Evolutionary conservation across 805 yeast genomes (phyloP), one percentile per base, ranked within the genome.

Genomic region (Saturnispora galanensis): DNA sequence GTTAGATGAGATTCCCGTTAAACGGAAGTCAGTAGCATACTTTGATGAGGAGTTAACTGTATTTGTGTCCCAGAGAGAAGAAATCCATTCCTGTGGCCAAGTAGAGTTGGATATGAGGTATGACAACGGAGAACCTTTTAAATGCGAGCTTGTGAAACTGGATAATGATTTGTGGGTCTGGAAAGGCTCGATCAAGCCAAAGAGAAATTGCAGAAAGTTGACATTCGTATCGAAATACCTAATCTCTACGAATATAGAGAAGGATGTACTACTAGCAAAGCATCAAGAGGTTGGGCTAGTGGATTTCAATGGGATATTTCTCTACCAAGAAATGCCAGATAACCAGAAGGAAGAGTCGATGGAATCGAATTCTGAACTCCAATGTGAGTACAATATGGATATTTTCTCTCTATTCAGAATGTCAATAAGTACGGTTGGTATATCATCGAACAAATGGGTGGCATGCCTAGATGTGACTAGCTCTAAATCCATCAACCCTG

Each of bases 1-100:
- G 8, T 10, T 21, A 32, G 15, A 2, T 10, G 10, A 8, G 5
- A 29, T 31, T 29, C 6, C 26, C 50, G 65, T 73, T 29, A 61
- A 61, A 5, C 62, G 60, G 18, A 73, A 76, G 47, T 61, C 71
- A 40, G 15, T 50, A 21, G 57, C 46, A 6, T 53, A 47, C 28
- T 52, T 54, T 39, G 57, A 54, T 37, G 57, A 54, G 33, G n/a
- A 13, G 2, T 3, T 53, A 12, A 30, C 15, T 1, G 41, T 45
- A 6, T 53, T 42, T 16, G 37, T 54, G 4, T 16, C 8, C 9
- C 16, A 17, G 4, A 18, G 15, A 15, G 16, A 29, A 15, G 39
- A 21, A 17, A 29, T 13, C 16, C 13, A 11, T 31, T 13, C 8
- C 12, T 13, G 11, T 4, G 18, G 21, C 6, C 33, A 35, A 18